Conservation (phyloP, 106 monocot genomes). For the Platanthera zijinensis region DNA sequence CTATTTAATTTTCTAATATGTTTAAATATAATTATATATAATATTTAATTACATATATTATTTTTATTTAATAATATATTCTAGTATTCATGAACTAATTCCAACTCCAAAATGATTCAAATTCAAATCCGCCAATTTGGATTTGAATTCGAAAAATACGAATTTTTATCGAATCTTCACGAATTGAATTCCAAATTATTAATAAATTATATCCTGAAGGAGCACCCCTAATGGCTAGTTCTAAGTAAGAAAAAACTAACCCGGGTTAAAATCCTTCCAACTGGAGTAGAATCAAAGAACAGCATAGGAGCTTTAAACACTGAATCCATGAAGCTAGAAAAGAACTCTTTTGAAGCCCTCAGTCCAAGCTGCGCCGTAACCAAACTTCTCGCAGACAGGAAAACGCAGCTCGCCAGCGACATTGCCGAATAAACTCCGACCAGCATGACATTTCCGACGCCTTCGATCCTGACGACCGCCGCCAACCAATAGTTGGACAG, state of each 20-base stretch:
- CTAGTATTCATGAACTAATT: too few species aligned
- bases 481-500: conserved; percentile 75
- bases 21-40: too few species aligned
- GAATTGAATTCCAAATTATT: too few species aligned
- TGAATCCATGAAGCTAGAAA: conserved; percentile 62
- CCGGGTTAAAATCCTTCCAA: conserved; percentile 64
- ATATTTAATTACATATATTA: too few species aligned
- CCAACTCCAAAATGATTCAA: too few species aligned
- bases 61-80: too few species aligned
- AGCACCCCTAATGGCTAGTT: too few species aligned
- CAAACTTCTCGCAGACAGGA: conserved; percentile 38
- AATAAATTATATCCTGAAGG: too few species aligned
- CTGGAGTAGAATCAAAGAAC: conserved; percentile 78
- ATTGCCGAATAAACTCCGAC: conserved; percentile 51
- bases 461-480: conserved; percentile 26
- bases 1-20: too few species aligned
- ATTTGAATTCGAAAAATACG: too few species aligned
- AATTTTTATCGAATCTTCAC: too few species aligned
- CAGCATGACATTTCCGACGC: conserved; percentile 21
- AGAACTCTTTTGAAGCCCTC: conserved; percentile 57
- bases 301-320: conserved; percentile 65
- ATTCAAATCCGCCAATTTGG: too few species aligned
- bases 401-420: conserved; percentile 43
- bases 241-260: conserved; percentile 16
- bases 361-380: conserved; percentile 50